Base-by-base conservation (phyloP, 345 rosid genomes). In the Excoecaria cochinchinensis region DNA sequence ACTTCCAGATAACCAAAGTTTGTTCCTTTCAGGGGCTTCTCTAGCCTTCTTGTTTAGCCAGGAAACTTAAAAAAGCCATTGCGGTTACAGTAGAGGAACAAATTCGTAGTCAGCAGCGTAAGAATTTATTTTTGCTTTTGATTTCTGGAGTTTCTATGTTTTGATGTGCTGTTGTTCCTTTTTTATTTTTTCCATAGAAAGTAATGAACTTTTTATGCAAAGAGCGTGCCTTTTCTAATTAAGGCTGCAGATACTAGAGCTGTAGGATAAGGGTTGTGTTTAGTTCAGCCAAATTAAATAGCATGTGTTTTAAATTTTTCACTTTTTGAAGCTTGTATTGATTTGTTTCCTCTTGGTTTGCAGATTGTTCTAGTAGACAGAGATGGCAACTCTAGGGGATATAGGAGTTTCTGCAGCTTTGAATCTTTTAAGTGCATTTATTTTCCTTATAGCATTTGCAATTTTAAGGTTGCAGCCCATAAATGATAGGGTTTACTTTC, bases 401-500 rank as follows among this genome's bases (percentile, higher is more conserved):
- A 93, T 95, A 70, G 95, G 92, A 61, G 85, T 95, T 76, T 74
- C 98, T 25, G 99, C 93, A 19, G 93, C 85, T 31, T 46, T 95
- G 67, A 95, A 95, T 84, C 84, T 92, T 67, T 80, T 91, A 14
- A 80, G 87, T 78, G 97, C 99, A 11, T 64, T 95, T 47, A 69
- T 90, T 46, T 95, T 95, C 87, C 80, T 95, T 60, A 1, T 93
- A 66, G 90, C 90, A 10, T 95, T 95, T 69, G 99, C 99, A 8
- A 22, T 93, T 6, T 74, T 92, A 53, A 87, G 98, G 82, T 85
- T 95, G 66, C 99, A 95, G 76, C 98, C 99, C 48, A 86, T 92
- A 87, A 95, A 95, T 62, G 99, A 95, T 65, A 85, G 99, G 78
- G 97, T 95, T 46, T 95, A 95, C 82, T 95, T 95, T 74, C 90